Conservation (phyloP, 2,329 filamentous ascomycete species). For the Fusarium tricinctum region DNA sequence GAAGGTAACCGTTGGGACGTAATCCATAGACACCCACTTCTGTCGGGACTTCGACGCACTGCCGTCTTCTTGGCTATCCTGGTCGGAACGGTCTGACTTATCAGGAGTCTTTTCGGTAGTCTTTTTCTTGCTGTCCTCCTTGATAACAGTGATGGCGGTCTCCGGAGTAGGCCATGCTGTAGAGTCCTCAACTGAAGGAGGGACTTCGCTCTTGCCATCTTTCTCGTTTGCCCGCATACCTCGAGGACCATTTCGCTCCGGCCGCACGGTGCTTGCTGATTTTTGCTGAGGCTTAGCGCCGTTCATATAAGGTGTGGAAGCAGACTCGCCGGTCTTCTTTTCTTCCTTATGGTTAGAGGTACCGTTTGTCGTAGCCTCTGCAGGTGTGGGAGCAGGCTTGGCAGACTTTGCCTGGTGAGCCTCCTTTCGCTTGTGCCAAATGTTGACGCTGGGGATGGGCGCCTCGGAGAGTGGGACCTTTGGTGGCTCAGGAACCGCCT, state of each 20-base stretch:
- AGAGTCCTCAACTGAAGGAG: conserved; percentile 80
- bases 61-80: conserved; percentile 70
- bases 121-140: conserved; percentile 79
- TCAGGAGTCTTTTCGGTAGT: conserved; percentile 74
- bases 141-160: conserved; percentile 71
- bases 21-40: conserved; percentile 88
- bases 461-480: conserved; percentile 82
- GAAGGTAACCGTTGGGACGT: conserved; percentile 87
- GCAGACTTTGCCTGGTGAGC: conserved; percentile 68
- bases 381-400: conserved; percentile 53
- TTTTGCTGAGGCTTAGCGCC: conserved; percentile 61
- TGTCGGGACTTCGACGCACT: conserved; percentile 63
- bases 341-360: conserved; percentile 55
- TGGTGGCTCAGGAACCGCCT: conserved; percentile 59
- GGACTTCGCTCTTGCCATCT: conserved; percentile 54
- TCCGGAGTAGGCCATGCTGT: conserved; percentile 93
- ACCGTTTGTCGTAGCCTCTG: conserved; percentile 58
- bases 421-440: conserved; percentile 86
- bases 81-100: conserved; percentile 70
- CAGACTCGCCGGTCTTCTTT: conserved; percentile 56
- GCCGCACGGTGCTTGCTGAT: conserved; percentile 57
- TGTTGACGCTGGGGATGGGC: conserved; percentile 84
- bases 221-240: conserved; percentile 63
- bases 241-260: conserved; percentile 61
- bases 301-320: conserved; percentile 50